A percentile compares a stretch with the other conserved stretches of the same genome.
Evolutionary conservation across 148 eudicot species (phyloP).

Genomic region (Euryodendron excelsum): DNA sequence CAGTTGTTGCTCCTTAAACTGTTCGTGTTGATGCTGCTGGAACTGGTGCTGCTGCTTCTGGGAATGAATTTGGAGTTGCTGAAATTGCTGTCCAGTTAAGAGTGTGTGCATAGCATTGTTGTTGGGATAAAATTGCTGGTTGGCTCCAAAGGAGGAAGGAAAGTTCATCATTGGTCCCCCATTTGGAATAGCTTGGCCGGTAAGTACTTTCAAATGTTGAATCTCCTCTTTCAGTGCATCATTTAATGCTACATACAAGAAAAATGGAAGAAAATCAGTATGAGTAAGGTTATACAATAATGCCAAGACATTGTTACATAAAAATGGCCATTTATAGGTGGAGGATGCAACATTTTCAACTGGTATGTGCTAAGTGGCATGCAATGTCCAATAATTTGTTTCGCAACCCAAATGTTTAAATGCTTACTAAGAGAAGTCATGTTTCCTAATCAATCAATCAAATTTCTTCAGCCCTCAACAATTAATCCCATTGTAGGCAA

Average conservation of each 20-base stretch:
- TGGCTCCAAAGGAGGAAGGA: slow-evolving; percentile 56
- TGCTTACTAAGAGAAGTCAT: neutral
- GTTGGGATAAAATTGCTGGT: slow-evolving; percentile 52
- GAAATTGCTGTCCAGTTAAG: slow-evolving; percentile 84
- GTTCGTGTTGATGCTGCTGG: slow-evolving; percentile 1
- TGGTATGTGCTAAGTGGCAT: neutral
- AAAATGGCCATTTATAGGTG: neutral
- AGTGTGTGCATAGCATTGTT: slow-evolving; percentile 69
- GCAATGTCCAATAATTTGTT: neutral
- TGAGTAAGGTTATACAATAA: neutral
- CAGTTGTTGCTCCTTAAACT: slow-evolving; percentile 23
- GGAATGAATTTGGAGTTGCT: slow-evolving; percentile 82
- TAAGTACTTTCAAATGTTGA: slow-evolving; percentile 77
- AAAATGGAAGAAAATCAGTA: neutral
- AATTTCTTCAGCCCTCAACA: neutral
- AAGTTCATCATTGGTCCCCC: slow-evolving; percentile 71
- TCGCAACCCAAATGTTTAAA: neutral
- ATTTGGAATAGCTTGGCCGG: slow-evolving; percentile 71
- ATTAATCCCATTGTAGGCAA: neutral
- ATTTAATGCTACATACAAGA: slow-evolving; percentile 53
- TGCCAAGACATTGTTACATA: neutral
- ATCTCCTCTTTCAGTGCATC: slow-evolving; percentile 91
- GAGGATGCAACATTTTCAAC: too few relatives aligned
- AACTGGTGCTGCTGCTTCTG: slow-evolving; percentile 74
- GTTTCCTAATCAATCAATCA: neutral